Evolutionary conservation across 345 rosid genomes (phyloP), one percentile per base, ranked within the genome.

Genomic region (Gossypium sturtianum): DNA sequence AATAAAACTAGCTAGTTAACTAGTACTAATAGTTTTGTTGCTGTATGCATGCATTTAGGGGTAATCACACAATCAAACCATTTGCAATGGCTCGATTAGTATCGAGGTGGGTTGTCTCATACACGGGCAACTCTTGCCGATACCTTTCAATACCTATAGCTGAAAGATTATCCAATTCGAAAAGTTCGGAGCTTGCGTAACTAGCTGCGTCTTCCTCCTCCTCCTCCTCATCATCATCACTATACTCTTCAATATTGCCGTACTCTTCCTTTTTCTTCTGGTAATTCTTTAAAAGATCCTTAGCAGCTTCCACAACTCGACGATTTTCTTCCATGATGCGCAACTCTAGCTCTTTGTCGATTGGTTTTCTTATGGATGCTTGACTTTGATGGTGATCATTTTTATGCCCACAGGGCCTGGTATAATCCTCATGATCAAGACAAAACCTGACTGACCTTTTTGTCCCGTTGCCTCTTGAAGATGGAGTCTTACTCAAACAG

Each of bases 141-240:
- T 90, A 94, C 88, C 88, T 85, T 41, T 87, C 84, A 13, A 87
- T 81, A 68, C 97, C 98, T 64, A 90, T 83, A 13, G 83, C 83
- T 27, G 94, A 87, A 63, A 94, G 91, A 86, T 89, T 85, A 84
- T 95, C 99, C 80, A 95, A 56, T 61, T 95, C 99, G 45, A 95
- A 95, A 20, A 95, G 79, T 83, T 95, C 99, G 1, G 99, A 95
- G 80, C 99, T 95, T 27, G 98, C 93, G 57, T 65, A 95, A 77
- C 99, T 95, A 25, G 86, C 92, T 12, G 75, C 88, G 57, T 91
- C 95, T 1, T 86, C 93, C 5, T 86, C 93, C 0, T 90, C 90
- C 0, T 85, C 90, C 0, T 86, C 87, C 0, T 85, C 93, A 1
- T 80, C 86, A 0, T 78, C 76, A 23, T 61, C 86, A 23, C 60